Conservation (phyloP, 1,139 yeast genomes). For the Sporopachydermia cereana region DNA sequence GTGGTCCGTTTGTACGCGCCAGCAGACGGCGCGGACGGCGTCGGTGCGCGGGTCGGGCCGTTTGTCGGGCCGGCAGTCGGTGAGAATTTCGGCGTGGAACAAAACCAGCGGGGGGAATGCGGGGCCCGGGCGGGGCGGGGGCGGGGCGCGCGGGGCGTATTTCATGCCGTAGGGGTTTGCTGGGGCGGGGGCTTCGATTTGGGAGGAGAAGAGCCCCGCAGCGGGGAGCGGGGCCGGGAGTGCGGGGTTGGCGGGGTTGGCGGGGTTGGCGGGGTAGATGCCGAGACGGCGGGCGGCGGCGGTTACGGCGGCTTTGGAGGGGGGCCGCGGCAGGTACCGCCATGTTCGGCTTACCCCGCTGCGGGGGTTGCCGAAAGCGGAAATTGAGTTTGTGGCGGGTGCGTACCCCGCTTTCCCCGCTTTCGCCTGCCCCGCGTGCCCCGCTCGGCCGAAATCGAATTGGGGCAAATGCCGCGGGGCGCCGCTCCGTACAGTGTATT, state of each 20-base stretch:
- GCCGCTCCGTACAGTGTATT: slow-evolving; percentile 30
- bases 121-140: slow-evolving; percentile 11
- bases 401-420: no score
- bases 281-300: not conserved
- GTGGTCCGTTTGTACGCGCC: slow-evolving; percentile 44
- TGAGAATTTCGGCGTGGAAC: slow-evolving; percentile 57
- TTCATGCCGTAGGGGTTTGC: slow-evolving; percentile 10
- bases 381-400: no score
- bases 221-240: not conserved
- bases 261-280: no score
- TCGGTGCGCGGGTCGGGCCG: slow-evolving; percentile 62
- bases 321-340: not conserved
- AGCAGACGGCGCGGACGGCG: slow-evolving; percentile 45
- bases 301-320: not conserved
- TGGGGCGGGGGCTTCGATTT: slow-evolving; percentile 9
- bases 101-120: slow-evolving; percentile 39
- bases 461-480: slow-evolving; percentile 14
- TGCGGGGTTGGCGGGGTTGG: not conserved
- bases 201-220: slow-evolving; percentile 13
- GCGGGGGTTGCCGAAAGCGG: no score
- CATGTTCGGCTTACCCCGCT: not conserved
- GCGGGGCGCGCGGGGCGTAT: slow-evolving; percentile 7
- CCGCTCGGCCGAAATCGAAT: no score
- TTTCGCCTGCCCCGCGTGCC: no score
- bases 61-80: slow-evolving; percentile 35